Evolutionary conservation across 306 rosid species (phyloP), one percentile per base, ranked within the genome.

Genomic region (Trifolium dubium): DNA sequence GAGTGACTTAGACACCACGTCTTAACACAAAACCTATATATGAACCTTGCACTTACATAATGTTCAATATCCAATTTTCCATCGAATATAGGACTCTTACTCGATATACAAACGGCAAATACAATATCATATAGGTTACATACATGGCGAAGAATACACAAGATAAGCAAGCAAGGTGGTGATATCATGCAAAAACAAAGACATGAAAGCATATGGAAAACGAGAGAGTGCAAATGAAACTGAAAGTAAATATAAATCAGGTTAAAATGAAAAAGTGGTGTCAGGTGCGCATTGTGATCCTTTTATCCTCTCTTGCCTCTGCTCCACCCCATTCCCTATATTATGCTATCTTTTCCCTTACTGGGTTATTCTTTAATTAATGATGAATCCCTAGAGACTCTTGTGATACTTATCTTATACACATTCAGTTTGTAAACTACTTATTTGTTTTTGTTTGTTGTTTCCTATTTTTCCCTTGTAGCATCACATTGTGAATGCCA

Each of bases 221-320:
- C 5, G 29, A 47, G 10, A 37, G 29, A 28, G 43, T 31, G 11
- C 70, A 67, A 47, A 67, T 67, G 23, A 23, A 67, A 47, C 47
- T 67, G 23, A 23, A 23, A 1, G 59, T 29, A 23, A 46, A 47
- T 46, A 46, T 31, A 47, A 47, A 46, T 8, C 5, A n/a, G 29
- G 56, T 67, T 15, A 30, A 18, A 47, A 30, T 43, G 14, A 23
- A n/a, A 10, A 28, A 23, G 6, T 0, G 72, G 23, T 9, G 72
- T 67, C n/a, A n/a, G n/a, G n/a, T n/a, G n/a, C n/a, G 43, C 37
- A 67, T 7, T 49, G 44, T 68, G 61, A 50, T 51, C 29, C 44
- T 68, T 68, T 15, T 49, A 68, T 68, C 43, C 30, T 47, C 10
- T 68, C 60, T 49, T 68, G 30, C 10, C 60, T 68, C 9, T 68